A percentile compares a stretch with the other conserved stretches of the same genome.
These are phyloP conservation scores for Striga hermonthica DNA, from an alignment of 305 asterid species.

Conservation along the genomic window DNA sequence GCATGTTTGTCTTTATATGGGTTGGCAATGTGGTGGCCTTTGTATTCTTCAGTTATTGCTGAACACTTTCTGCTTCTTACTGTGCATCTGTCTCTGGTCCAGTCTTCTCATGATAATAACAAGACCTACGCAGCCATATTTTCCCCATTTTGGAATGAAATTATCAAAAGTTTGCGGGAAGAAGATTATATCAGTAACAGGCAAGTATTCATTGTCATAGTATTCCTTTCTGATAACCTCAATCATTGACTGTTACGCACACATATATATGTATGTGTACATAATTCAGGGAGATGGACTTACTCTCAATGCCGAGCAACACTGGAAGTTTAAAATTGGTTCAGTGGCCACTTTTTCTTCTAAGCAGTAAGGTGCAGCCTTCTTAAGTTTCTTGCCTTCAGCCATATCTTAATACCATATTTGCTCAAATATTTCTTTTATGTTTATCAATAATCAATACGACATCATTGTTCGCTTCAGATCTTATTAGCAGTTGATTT, in stretches of 20 bases:
- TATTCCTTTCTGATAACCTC: constrained; percentile 13
- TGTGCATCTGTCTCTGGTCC: constrained; percentile 31
- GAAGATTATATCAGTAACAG: constrained; percentile 95
- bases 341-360: constrained; percentile 99
- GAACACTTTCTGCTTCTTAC: constrained; percentile 20
- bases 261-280: neutral
- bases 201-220: constrained; percentile 39
- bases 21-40: constrained; percentile 4
- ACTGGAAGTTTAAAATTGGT: constrained; percentile 83
- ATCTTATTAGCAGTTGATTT: constrained; percentile 91
- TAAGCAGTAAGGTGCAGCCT: constrained; percentile 83
- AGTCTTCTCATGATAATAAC: constrained; percentile 62
- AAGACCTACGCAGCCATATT: constrained; percentile 77
- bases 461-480: constrained; percentile 42
- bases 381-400: constrained; percentile 21
- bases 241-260: constrained; percentile 6
- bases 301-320: constrained; percentile 98
- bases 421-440: constrained; percentile 24
- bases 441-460: constrained; percentile 22
- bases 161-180: constrained; percentile 91
- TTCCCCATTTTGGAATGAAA: constrained; percentile 98
- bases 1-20: constrained; percentile 9
- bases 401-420: constrained; percentile 21
- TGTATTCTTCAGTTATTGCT: constrained; percentile 3
- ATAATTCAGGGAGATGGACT: constrained; percentile 86